These are phyloP conservation scores for Hypsizygus marmoreus DNA, from an alignment of 768 basidiomycete genomes.

Conservation along the genomic window DNA sequence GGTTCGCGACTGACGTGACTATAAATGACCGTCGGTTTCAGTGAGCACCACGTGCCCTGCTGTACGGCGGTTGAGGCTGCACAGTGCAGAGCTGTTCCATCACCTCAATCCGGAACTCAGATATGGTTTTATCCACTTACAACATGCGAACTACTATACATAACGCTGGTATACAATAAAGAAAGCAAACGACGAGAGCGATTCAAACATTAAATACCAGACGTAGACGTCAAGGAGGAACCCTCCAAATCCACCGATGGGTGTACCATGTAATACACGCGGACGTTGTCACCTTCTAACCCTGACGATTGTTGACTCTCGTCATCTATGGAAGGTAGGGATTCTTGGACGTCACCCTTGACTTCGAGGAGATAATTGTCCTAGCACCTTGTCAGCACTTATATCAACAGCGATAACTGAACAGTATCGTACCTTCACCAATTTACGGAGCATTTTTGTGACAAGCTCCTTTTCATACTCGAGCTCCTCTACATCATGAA, in stretches of 20 bases:
- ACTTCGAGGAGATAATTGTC: conserved; percentile 86
- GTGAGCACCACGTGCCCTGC: no score
- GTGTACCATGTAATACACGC: conserved; percentile 89
- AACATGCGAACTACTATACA: conserved; percentile 16
- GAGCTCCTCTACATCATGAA: conserved; percentile 82
- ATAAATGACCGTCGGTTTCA: no score
- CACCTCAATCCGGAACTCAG: conserved; percentile 5
- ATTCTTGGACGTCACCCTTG: conserved; percentile 81
- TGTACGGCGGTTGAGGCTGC: no score
- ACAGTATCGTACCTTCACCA: conserved; percentile 92
- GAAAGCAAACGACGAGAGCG: conserved; percentile 11
- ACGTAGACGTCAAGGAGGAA: conserved; percentile 43
- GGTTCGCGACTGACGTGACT: no score
- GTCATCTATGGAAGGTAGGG: conserved; percentile 66
- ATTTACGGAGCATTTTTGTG: conserved; percentile 82
- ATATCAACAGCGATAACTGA: conserved; percentile 3
- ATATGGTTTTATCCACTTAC: not conserved
- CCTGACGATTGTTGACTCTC: conserved; percentile 54
- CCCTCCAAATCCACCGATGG: conserved; percentile 79
- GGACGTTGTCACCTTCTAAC: conserved; percentile 57
- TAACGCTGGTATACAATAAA: conserved; percentile 16
- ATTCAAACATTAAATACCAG: conserved; percentile 7
- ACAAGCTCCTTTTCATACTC: conserved; percentile 92
- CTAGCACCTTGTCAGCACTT: conserved; percentile 39
- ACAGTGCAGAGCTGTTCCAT: no score